These are phyloP conservation scores for Coffea canephora DNA, from an alignment of 257 asterid species.

Conservation along the genomic window DNA sequence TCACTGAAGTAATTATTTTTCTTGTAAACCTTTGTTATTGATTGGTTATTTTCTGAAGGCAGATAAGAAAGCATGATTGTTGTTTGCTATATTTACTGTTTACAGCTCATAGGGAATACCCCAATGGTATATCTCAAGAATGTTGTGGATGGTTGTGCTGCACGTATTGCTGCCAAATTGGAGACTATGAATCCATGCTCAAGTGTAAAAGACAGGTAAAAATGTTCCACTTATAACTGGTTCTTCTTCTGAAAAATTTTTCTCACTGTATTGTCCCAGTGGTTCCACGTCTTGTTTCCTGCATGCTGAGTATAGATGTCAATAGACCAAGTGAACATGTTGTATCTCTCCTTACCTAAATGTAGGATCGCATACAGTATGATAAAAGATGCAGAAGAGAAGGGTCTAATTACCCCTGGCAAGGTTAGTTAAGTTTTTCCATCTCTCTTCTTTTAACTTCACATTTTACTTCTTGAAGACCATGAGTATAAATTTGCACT, in stretches of 20 bases:
- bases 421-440: slow-evolving; percentile 27
- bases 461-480: background rate
- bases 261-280: background rate
- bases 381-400: slow-evolving; percentile 58
- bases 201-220: slow-evolving; percentile 49
- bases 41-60: background rate
- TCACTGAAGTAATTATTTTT: slow-evolving; percentile 29
- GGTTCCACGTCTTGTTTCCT: background rate
- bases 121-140: slow-evolving; percentile 51
- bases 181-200: slow-evolving; percentile 55
- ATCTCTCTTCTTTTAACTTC: background rate
- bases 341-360: background rate
- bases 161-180: slow-evolving; percentile 45
- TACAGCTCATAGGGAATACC: slow-evolving; percentile 41
- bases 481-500: background rate
- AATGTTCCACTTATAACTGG: background rate
- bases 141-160: slow-evolving; percentile 40
- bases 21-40: background rate
- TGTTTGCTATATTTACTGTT: slow-evolving; percentile 4
- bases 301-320: background rate
- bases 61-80: background rate
- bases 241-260: background rate
- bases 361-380: slow-evolving; percentile 46
- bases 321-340: background rate
- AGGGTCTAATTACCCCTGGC: slow-evolving; percentile 41